A percentile compares a stretch with the other conserved stretches of the same genome.
phyloP scores from a whole-genome alignment of 2,329 filamentous ascomycete species.

The Penicillium sp. region DNA sequence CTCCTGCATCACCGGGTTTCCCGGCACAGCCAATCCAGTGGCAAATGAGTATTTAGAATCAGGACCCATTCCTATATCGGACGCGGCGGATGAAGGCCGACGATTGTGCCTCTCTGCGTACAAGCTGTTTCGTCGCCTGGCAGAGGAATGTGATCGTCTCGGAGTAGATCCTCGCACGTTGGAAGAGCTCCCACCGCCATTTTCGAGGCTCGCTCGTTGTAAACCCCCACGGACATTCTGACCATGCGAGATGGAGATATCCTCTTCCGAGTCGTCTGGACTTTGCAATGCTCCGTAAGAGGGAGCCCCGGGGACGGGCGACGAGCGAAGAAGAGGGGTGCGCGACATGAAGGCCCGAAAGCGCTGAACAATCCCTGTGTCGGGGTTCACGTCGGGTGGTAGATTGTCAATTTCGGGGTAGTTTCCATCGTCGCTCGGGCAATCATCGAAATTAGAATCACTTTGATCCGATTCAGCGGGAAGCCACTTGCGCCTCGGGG shows the following conservation, averaged over 20 bases:
- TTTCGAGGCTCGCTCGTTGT: slow-evolving; percentile 11
- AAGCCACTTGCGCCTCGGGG: slow-evolving; percentile 21
- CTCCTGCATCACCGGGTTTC: slow-evolving; percentile 22
- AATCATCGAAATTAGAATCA: slow-evolving; percentile 6
- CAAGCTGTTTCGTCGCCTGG: slow-evolving; percentile 14
- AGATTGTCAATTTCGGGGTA: neutral
- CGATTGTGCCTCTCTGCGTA: slow-evolving; percentile 14
- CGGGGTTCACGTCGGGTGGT: slow-evolving; percentile 3
- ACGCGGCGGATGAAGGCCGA: slow-evolving; percentile 27
- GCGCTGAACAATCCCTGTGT: slow-evolving; percentile 12
- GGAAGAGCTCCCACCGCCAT: slow-evolving; percentile 15
- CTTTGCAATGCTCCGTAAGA: slow-evolving; percentile 59
- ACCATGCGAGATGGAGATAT: slow-evolving; percentile 13
- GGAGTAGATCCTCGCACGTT: slow-evolving; percentile 2
- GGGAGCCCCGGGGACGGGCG: slow-evolving; percentile 58
- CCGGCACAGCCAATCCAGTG: slow-evolving; percentile 24
- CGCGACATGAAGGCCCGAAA: slow-evolving; percentile 43
- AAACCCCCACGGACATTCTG: neutral
- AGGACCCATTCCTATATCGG: slow-evolving; percentile 30
- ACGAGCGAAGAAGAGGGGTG: slow-evolving; percentile 58
- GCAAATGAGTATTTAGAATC: slow-evolving; percentile 34
- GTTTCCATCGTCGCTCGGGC: slow-evolving; percentile 8
- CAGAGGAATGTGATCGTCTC: slow-evolving; percentile 15
- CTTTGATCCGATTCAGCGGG: slow-evolving; percentile 18
- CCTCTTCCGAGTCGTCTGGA: slow-evolving; percentile 26